Evolutionary conservation across 345 rosid genomes (phyloP), one percentile per base, ranked within the genome.

Genomic region (Boechera retrofracta): DNA sequence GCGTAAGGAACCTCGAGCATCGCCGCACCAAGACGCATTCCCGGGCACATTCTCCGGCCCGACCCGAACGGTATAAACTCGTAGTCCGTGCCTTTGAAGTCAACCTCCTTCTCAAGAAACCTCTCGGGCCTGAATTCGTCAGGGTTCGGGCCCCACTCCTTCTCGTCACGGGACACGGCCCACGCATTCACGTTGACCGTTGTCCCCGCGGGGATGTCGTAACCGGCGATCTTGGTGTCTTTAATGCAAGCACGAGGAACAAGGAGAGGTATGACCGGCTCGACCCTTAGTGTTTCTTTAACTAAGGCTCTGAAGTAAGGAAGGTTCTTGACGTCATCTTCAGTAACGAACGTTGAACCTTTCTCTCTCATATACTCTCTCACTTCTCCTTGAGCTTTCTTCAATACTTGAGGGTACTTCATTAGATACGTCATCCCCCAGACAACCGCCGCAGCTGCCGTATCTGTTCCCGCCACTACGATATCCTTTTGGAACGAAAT

Each of bases 51-150:
- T 48, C 83, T 69, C 18, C 83, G 12, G 10, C 86, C 86, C 0
- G 83, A 73, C 0, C 86, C 83, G 4, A 83, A 83, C 18, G 86
- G 83, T 67, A 83, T 73, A 3, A 80, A 76, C 74, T 80, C 83
- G 6, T 76, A 80, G 33, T 79, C 83, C 3, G 76, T 80, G 16
- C 85, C 85, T 71, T 82, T 82, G 54, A 63, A 79, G 70, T 83
- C 82, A 54, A 80, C 67, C n/a, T 76, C 64, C 47, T 74, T 77
- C 29, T 68, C 83, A 5, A 83, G 21, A 65, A 72, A 83, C 66
- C 86, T 69, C 74, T 83, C 84, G 0, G 86, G 86, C 13, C 45
- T 57, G 16, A 83, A 83, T 66, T 80, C 83, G 12, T 77, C 77
- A 10, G 81, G 79, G 71, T 80, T 83, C 0, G 74, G 45, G 0